Base-by-base conservation (phyloP, 352 stramenopile genomes). In the Thalassiosira allenii region DNA sequence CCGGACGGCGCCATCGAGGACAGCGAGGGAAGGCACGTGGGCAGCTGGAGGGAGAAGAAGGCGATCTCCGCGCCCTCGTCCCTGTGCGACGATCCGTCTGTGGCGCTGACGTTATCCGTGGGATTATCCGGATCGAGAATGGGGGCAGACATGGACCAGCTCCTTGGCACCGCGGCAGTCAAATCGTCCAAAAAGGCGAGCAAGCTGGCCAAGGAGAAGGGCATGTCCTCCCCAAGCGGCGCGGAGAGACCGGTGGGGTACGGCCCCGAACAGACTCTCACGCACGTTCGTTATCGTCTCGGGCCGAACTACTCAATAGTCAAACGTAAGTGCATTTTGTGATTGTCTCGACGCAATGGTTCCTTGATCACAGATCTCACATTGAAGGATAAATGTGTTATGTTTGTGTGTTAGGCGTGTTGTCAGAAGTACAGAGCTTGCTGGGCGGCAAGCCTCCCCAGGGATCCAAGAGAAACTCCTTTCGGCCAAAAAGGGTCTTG, bases 301-400 rank as follows among this genome's bases (percentile, higher is more conserved):
- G 51, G 54, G 47, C 73, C 88, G 9, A 91, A 92, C 77, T 92
- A 84, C 74, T 74, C 75, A n/a, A 86, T 93, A 63, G 73, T 69
- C 0, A 83, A 73, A 41, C n/a, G n/a, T n/a, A n/a, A n/a, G n/a
- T n/a, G n/a, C n/a, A n/a, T n/a, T n/a, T n/a, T n/a, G n/a, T n/a
- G n/a, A n/a, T n/a, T n/a, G n/a, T n/a, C n/a, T n/a, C n/a, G n/a
- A n/a, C n/a, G n/a, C n/a, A n/a, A n/a, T n/a, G n/a, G n/a, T n/a
- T n/a, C n/a, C n/a, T n/a, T n/a, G n/a, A n/a, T n/a, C n/a, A n/a
- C n/a, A n/a, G n/a, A n/a, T n/a, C n/a, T n/a, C n/a, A n/a, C n/a
- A n/a, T n/a, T n/a, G n/a, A n/a, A n/a, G n/a, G n/a, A n/a, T n/a
- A n/a, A n/a, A n/a, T n/a, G n/a, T n/a, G n/a, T n/a, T n/a, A n/a